A percentile compares a stretch with the other conserved stretches of the same genome.
Evolutionary conservation across 495 filamentous ascomycete genomes (phyloP).

Genomic region (Extremus antarcticus): DNA sequence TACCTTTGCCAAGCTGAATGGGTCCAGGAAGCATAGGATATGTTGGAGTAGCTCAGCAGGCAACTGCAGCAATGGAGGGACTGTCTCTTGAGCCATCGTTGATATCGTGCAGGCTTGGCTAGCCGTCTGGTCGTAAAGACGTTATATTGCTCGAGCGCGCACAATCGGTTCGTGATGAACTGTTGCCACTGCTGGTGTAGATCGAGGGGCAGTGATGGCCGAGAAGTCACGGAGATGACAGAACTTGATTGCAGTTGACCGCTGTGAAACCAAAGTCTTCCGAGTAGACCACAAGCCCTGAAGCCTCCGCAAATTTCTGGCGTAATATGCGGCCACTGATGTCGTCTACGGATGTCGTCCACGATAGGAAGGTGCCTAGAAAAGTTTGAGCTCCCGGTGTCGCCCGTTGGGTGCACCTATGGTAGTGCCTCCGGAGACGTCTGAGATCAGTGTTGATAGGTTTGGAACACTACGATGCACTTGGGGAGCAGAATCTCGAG

Average conservation of each 20-base stretch:
- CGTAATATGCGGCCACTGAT: not conserved
- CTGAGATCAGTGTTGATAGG: too few relatives aligned
- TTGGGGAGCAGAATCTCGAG: too few relatives aligned
- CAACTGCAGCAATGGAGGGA: slow-evolving; percentile 14
- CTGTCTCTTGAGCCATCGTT: not conserved
- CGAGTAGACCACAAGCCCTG: not conserved
- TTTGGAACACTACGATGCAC: too few relatives aligned
- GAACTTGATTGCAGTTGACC: not conserved
- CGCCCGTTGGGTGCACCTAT: too few relatives aligned
- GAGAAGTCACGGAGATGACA: not conserved
- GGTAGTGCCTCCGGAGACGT: too few relatives aligned
- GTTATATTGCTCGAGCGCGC: not conserved
- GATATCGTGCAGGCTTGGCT: not conserved
- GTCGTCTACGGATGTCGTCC: not conserved
- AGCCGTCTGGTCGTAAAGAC: not conserved
- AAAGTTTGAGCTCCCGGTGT: not conserved
- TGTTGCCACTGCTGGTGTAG: not conserved
- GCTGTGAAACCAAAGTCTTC: not conserved
- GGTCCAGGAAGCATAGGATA: slow-evolving; percentile 20
- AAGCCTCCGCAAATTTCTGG: not conserved
- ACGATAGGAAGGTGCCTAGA: not conserved
- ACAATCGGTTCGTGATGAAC: not conserved
- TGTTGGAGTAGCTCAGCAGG: slow-evolving; percentile 25
- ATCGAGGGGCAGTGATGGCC: not conserved
- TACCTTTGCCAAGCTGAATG: slow-evolving; percentile 18